Evolutionary conservation across 2,329 filamentous ascomycete species (phyloP), one percentile per base, ranked within the genome.

Genomic region (Mycosphaerella arachidis): DNA sequence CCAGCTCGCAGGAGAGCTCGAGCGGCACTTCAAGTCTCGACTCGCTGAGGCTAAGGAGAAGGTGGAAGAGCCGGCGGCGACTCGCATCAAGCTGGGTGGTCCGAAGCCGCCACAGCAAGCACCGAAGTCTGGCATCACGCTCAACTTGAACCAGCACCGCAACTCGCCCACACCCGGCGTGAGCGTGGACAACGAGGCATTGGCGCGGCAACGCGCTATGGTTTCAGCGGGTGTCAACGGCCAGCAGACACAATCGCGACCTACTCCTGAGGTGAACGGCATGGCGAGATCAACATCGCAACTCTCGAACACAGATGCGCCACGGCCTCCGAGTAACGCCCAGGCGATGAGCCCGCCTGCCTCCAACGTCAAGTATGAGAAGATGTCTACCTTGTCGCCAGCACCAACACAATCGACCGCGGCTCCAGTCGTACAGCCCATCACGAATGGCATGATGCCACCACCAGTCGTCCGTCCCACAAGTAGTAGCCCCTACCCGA

Each of bases 71-170:
- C 88, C 91, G 13, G 78, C 83, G 1, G 85, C 87, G 68, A 85
- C 89, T 37, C 91, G 91, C 71, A 89, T 95, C 68, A 95, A 92
- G 75, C 80, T 96, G 58, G 80, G 82, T 45, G 68, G 72, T 59
- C 74, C 57, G 75, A 81, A 70, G 69, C 68, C 58, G 70, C 74
- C 58, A 68, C 50, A 52, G n/a, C 5, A 9, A 35, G 27, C 50
- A 30, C 29, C 75, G 1, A 75, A 76, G 57, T 63, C 65, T 16
- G 61, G 65, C 27, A 76, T 77, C 72, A 65, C 74, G 53, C 55
- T 75, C 65, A 62, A 75, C 72, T 60, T 76, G 64, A 66, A 75
- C 13, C 69, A 71, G 53, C 64, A 69, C 37, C 70, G 70, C 29
- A 59, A 62, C 52, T 72, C 71, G 12, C 70, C 78, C n/a, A 77